Evolutionary conservation across 148 eudicot genomes (phyloP).

Genomic region (Drosera capensis): DNA sequence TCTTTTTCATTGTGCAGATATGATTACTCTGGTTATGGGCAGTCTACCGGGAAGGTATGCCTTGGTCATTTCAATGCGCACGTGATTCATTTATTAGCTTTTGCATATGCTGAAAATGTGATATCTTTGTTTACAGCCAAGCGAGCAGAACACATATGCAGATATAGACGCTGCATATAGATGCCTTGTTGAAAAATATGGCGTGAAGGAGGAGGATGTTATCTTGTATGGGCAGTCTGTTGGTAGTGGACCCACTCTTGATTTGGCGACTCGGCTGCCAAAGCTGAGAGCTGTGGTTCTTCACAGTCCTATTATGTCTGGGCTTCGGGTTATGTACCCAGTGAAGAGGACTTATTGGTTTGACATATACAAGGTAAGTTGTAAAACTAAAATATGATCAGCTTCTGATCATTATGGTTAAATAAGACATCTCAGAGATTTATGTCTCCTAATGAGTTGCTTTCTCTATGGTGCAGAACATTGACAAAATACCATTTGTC

Average conservation of each 20-base stretch:
- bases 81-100: too few species aligned
- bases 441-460: constrained; percentile 1
- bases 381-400: too few species aligned
- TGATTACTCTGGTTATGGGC: constrained; percentile 93
- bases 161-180: constrained; percentile 89
- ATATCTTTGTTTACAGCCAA: constrained; percentile 40
- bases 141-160: constrained; percentile 84
- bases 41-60: constrained; percentile 77
- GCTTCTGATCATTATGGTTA: too few species aligned
- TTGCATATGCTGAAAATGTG: background rate
- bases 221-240: constrained; percentile 91
- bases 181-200: constrained; percentile 71
- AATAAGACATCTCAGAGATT: too few species aligned
- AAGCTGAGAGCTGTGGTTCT: constrained; percentile 81
- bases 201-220: constrained; percentile 77
- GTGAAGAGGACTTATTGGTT: constrained; percentile 88
- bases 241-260: constrained; percentile 93
- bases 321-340: constrained; percentile 86
- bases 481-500: constrained; percentile 70
- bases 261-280: constrained; percentile 61
- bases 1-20: constrained; percentile 38
- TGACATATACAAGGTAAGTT: constrained; percentile 77
- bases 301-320: constrained; percentile 89
- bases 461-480: constrained; percentile 38
- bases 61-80: background rate